Percentiles rank a stretch among this genome's conserved stretches.
These are phyloP conservation scores for Sherardia arvensis DNA, from an alignment of 257 asterid genomes.

Conservation along the genomic window DNA sequence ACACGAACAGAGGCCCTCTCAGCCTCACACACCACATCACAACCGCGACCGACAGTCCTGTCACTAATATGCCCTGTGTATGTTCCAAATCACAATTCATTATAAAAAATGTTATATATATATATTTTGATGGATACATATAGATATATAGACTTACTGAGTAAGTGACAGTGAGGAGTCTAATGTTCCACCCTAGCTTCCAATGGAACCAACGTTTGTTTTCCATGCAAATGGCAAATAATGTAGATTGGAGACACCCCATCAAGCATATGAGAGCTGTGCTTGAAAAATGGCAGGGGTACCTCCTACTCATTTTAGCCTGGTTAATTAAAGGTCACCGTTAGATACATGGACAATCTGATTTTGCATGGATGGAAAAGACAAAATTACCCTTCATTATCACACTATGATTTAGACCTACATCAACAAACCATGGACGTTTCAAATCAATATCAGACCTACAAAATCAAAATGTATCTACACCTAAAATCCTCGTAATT, in stretches of 20 bases:
- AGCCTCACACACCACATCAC: slow-evolving; percentile 40
- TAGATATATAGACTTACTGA: slow-evolving; percentile 24
- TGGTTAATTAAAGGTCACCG: too few species aligned
- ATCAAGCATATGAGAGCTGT: slow-evolving; percentile 47
- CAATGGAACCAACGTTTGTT: slow-evolving; percentile 41
- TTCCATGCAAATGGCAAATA: slow-evolving; percentile 41
- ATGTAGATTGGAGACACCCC: slow-evolving; percentile 49
- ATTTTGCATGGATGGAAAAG: too few species aligned
- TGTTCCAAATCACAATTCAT: background rate
- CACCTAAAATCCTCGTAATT: too few species aligned
- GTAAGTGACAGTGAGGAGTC: slow-evolving; percentile 39
- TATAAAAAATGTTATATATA: too few species aligned
- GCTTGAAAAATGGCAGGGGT: slow-evolving; percentile 68
- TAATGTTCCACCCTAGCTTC: slow-evolving; percentile 63
- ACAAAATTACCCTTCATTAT: too few species aligned
- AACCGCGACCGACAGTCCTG: slow-evolving; percentile 40
- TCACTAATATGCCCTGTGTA: slow-evolving; percentile 43
- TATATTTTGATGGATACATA: too few species aligned
- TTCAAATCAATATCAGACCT: too few species aligned
- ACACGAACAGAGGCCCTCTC: slow-evolving; percentile 68
- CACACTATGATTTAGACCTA: too few species aligned
- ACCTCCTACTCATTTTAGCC: slow-evolving; percentile 48
- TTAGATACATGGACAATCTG: too few species aligned
- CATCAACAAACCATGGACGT: too few species aligned
- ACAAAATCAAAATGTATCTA: too few species aligned